A percentile compares a stretch with the other conserved stretches of the same genome.
These are phyloP conservation scores for Tulasnella sp. DNA, from an alignment of 768 basidiomycete species.

Conservation along the genomic window DNA sequence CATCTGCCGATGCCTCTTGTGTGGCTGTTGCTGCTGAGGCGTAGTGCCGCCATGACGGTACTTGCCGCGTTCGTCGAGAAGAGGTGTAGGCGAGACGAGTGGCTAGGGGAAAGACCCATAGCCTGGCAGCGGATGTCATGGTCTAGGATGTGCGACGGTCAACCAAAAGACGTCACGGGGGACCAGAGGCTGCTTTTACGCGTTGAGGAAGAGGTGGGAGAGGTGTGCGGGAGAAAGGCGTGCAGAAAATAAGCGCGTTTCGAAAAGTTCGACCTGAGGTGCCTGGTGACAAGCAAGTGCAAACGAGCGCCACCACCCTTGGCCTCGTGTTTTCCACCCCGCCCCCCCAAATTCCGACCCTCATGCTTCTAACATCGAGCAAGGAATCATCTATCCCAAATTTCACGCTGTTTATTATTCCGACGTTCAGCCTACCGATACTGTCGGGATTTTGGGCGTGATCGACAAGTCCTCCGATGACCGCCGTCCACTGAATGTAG, in stretches of 20 bases:
- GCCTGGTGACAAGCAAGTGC: neutral
- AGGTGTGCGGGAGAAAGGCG: neutral
- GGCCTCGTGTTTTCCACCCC: too few relatives aligned
- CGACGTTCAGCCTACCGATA: too few relatives aligned
- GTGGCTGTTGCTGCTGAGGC: slow-evolving; percentile 1
- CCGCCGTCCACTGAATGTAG: too few relatives aligned
- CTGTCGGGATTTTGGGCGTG: too few relatives aligned
- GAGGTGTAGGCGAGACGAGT: neutral
- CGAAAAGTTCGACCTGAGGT: slow-evolving; percentile 8
- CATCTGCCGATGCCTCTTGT: neutral
- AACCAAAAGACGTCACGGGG: neutral
- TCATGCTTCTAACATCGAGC: too few relatives aligned
- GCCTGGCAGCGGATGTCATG: neutral
- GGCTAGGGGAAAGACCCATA: neutral
- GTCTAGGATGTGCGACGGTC: neutral
- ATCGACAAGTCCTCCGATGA: too few relatives aligned
- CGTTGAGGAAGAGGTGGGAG: neutral
- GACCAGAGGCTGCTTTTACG: neutral
- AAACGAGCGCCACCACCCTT: neutral
- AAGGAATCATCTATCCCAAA: too few relatives aligned
- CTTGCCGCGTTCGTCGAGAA: neutral
- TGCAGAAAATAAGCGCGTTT: neutral
- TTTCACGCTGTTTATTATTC: too few relatives aligned
- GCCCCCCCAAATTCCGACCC: too few relatives aligned
- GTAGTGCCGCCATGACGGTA: neutral